Conservation (phyloP, 2,329 filamentous ascomycete species). For the Stagonosporopsis rhizophila region DNA sequence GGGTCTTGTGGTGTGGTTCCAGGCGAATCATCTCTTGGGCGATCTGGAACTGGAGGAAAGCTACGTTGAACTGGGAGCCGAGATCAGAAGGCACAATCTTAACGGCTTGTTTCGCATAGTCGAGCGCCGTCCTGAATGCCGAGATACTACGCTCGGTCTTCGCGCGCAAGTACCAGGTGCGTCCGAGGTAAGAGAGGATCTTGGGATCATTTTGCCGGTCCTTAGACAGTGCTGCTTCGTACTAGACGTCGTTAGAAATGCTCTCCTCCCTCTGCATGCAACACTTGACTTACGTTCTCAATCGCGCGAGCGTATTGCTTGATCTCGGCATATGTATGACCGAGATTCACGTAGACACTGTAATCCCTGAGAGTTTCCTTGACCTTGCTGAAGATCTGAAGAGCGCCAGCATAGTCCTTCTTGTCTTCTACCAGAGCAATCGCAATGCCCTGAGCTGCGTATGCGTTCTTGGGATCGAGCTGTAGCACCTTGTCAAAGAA, state of each 20-base stretch:
- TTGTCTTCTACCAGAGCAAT: slow-evolving; percentile 95
- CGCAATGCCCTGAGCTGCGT: slow-evolving; percentile 93
- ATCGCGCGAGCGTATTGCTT: slow-evolving; percentile 91
- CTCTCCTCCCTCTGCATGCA: not conserved
- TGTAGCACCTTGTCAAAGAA: slow-evolving; percentile 98
- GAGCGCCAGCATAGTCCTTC: slow-evolving; percentile 82
- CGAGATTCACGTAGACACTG: slow-evolving; percentile 89
- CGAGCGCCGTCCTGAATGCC: slow-evolving; percentile 69
- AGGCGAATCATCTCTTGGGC: slow-evolving; percentile 80
- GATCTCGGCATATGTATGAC: slow-evolving; percentile 89
- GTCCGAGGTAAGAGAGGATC: slow-evolving; percentile 84
- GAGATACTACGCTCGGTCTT: slow-evolving; percentile 69
- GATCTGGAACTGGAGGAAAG: slow-evolving; percentile 95
- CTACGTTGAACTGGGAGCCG: slow-evolving; percentile 96
- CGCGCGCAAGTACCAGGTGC: slow-evolving; percentile 84
- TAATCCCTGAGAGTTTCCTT: slow-evolving; percentile 88
- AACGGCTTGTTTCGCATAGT: slow-evolving; percentile 73
- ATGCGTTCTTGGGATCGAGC: slow-evolving; percentile 93
- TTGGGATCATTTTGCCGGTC: slow-evolving; percentile 79
- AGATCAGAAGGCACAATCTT: slow-evolving; percentile 80
- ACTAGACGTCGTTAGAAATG: slow-evolving; percentile 56
- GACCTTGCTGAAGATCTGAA: slow-evolving; percentile 89
- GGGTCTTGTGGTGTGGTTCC: slow-evolving; percentile 76
- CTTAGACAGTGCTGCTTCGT: slow-evolving; percentile 82
- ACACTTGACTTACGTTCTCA: slow-evolving; percentile 67